Conservation (phyloP, 1,284 basidiomycete species). For the Mycena citricolor region DNA sequence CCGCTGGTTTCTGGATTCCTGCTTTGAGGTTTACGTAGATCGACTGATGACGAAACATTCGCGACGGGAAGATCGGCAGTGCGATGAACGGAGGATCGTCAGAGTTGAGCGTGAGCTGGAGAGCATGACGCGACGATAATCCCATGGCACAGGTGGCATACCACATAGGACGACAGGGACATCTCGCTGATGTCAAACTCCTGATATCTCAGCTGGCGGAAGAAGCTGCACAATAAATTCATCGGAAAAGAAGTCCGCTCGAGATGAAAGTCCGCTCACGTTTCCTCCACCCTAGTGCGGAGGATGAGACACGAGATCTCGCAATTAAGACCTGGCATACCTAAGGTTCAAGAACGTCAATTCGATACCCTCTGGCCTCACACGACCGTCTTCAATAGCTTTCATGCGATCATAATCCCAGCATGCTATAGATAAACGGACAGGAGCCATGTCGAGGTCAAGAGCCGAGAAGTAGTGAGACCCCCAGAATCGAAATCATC, state of each 20-base stretch:
- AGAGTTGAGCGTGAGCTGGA: slow-evolving; percentile 19
- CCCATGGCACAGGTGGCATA: neutral
- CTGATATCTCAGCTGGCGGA: slow-evolving; percentile 20
- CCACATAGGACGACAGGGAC: slow-evolving; percentile 22
- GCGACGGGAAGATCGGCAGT: slow-evolving; percentile 22
- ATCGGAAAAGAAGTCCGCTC: neutral
- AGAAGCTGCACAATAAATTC: slow-evolving; percentile 17
- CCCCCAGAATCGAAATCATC: no score
- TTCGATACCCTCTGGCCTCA: slow-evolving; percentile 22
- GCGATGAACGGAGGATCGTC: slow-evolving; percentile 21
- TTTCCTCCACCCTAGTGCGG: slow-evolving; percentile 20
- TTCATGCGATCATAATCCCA: slow-evolving; percentile 25
- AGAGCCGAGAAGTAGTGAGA: no score
- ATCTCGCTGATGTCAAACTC: slow-evolving; percentile 23
- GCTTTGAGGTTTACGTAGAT: slow-evolving; percentile 23
- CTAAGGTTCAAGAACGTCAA: slow-evolving; percentile 19
- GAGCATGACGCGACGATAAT: neutral
- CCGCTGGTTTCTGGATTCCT: slow-evolving; percentile 16
- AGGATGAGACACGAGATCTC: neutral
- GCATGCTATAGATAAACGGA: slow-evolving; percentile 20
- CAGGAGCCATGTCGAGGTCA: slow-evolving; percentile 14
- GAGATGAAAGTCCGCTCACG: slow-evolving; percentile 9
- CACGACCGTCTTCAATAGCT: slow-evolving; percentile 23
- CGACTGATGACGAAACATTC: slow-evolving; percentile 23
- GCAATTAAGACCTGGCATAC: neutral